These are phyloP conservation scores for Paramecium octaurelia DNA, from an alignment of 73 alveolate genomes.

Conservation along the genomic window DNA sequence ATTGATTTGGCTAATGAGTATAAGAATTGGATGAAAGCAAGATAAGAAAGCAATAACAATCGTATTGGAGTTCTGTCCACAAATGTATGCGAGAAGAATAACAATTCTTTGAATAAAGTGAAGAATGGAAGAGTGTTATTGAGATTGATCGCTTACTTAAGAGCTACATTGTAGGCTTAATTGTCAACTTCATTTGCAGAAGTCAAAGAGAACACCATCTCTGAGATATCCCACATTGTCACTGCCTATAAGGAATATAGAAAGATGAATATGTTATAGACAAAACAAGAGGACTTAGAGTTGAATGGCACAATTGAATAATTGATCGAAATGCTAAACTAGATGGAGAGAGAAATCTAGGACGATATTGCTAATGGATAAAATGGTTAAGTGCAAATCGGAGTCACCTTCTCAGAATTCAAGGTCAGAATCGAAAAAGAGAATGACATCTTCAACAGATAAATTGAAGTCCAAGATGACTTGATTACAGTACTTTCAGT, in stretches of 20 bases:
- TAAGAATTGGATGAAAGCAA: neutral
- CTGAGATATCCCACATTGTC: neutral
- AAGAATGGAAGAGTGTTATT: slow-evolving; percentile 35
- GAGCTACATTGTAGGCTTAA: neutral
- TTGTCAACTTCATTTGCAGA: neutral
- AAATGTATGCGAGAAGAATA: slow-evolving; percentile 20
- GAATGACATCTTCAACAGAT: neutral
- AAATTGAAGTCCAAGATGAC: neutral
- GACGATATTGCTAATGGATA: slow-evolving; percentile 22
- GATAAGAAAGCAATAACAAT: neutral
- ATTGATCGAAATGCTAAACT: neutral
- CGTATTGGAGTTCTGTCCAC: neutral
- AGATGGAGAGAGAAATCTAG: neutral
- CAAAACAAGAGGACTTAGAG: neutral
- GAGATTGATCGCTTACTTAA: neutral
- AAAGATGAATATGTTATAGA: neutral
- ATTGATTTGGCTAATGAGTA: slow-evolving; percentile 40
- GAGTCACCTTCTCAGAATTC: slow-evolving; percentile 34
- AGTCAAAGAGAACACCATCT: neutral
- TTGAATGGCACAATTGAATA: slow-evolving; percentile 39
- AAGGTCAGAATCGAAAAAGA: slow-evolving; percentile 27
- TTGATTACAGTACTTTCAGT: neutral
- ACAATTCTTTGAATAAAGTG: slow-evolving; percentile 8
- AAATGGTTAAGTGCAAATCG: slow-evolving; percentile 33
- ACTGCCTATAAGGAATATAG: slow-evolving; percentile 5